phyloP scores from a whole-genome alignment of 1,139 yeast species.

The Kodamaea ohmeri region DNA sequence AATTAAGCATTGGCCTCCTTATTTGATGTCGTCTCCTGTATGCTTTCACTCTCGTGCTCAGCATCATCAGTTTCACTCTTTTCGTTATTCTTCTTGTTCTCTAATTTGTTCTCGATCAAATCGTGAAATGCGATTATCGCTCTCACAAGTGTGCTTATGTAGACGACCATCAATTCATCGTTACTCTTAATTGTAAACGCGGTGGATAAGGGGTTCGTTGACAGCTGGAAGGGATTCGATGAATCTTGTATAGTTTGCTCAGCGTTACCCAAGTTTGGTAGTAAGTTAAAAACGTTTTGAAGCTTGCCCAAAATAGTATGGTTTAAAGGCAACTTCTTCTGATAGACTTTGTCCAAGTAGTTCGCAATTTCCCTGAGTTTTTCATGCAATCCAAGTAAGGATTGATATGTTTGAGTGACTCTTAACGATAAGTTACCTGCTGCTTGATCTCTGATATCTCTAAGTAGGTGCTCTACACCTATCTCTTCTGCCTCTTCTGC shows the following conservation, averaged over 20 bases:
- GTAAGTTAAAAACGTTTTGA: conserved; percentile 89
- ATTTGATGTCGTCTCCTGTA: conserved; percentile 7
- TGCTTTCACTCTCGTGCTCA: conserved; percentile 5
- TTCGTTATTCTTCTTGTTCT: conserved; percentile 60
- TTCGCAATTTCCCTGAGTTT: conserved; percentile 75
- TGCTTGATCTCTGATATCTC: conserved; percentile 95
- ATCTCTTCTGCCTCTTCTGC: conserved; percentile 99
- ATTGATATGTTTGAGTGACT: conserved; percentile 84
- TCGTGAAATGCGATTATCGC: conserved; percentile 97
- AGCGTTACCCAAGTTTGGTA: conserved; percentile 71
- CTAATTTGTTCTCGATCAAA: conserved; percentile 91
- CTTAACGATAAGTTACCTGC: conserved; percentile 87
- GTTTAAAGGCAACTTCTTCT: conserved; percentile 76
- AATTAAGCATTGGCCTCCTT: conserved; percentile 2
- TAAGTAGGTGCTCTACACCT: conserved; percentile 92
- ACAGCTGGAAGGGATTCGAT: conserved; percentile 19
- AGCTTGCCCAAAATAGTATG: conserved; percentile 88
- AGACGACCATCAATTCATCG: conserved; percentile 92
- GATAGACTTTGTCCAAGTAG: conserved; percentile 74
- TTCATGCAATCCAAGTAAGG: conserved; percentile 81
- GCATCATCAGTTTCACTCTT: conserved; percentile 21
- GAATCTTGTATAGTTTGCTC: conserved; percentile 14
- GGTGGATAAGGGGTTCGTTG: conserved; percentile 54
- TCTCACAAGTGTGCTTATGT: conserved; percentile 84
- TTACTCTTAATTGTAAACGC: conserved; percentile 92